Evolutionary conservation across 2,329 filamentous ascomycete species (phyloP).

Genomic region (Setomelanomma holmii): DNA sequence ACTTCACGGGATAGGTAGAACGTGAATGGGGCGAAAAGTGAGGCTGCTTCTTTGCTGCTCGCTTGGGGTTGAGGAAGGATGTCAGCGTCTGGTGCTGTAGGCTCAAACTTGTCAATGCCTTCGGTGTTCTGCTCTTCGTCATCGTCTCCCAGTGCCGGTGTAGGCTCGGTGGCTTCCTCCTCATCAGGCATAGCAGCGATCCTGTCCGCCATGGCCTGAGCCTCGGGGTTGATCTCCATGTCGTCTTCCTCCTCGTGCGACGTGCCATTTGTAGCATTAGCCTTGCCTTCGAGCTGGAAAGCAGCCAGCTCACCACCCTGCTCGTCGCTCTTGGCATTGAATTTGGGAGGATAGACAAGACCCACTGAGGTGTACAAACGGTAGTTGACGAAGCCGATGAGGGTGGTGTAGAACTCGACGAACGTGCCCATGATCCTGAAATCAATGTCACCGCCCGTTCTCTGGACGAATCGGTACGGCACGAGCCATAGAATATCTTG

Average conservation of each 20-base stretch:
- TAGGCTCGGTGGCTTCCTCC: constrained; percentile 20
- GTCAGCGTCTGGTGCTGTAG: constrained; percentile 83
- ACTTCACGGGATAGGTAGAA: constrained; percentile 95
- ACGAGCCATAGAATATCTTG: constrained; percentile 98
- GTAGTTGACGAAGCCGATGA: constrained; percentile 96
- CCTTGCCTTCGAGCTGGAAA: constrained; percentile 85
- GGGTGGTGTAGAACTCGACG: constrained; percentile 97
- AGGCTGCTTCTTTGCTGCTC: constrained; percentile 70
- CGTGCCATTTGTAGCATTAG: constrained; percentile 50
- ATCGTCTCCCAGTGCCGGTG: constrained; percentile 23
- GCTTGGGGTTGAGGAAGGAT: constrained; percentile 79
- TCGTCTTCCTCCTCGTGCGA: constrained; percentile 33
- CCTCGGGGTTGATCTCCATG: constrained; percentile 48
- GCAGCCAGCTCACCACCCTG: constrained; percentile 88
- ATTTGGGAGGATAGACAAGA: constrained; percentile 94
- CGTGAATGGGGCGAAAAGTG: constrained; percentile 87
- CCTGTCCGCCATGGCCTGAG: constrained; percentile 58
- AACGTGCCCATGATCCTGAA: constrained; percentile 99
- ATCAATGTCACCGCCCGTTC: constrained; percentile 91
- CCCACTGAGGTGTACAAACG: constrained; percentile 89
- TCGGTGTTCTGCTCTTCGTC: constrained; percentile 47
- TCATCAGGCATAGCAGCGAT: constrained; percentile 49
- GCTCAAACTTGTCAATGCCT: constrained; percentile 89
- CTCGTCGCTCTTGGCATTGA: constrained; percentile 86
- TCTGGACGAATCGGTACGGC: constrained; percentile 97